Percentiles rank a stretch among this genome's conserved stretches.
phyloP scores from a whole-genome alignment of 2,329 filamentous ascomycete genomes.

The Penicillium sp. region DNA sequence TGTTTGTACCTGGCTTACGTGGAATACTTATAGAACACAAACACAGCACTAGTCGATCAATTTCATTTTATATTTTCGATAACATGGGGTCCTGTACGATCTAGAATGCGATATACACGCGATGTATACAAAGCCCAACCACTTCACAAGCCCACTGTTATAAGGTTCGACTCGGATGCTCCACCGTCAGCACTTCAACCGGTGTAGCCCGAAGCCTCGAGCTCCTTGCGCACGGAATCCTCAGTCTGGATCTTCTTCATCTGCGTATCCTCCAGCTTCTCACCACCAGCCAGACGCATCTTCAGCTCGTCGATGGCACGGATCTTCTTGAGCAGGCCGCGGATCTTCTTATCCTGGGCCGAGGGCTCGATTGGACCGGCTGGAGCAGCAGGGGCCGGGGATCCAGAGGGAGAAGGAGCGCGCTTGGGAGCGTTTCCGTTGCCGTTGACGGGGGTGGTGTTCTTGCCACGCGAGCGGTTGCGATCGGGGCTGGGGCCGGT shows the following conservation, averaged over 20 bases:
- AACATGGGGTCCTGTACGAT: neutral
- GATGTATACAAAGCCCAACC: neutral
- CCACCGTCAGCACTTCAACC: slow-evolving; percentile 20
- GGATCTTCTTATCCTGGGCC: slow-evolving; percentile 89
- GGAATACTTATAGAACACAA: too few relatives aligned
- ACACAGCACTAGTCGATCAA: neutral
- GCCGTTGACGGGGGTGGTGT: slow-evolving; percentile 32
- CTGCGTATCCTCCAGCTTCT: slow-evolving; percentile 97
- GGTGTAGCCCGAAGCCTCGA: slow-evolving; percentile 58
- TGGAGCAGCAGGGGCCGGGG: slow-evolving; percentile 23
- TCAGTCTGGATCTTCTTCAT: slow-evolving; percentile 97
- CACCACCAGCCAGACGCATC: slow-evolving; percentile 88
- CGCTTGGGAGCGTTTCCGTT: slow-evolving; percentile 24
- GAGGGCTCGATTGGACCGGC: slow-evolving; percentile 50
- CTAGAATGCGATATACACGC: neutral
- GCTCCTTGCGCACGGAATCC: slow-evolving; percentile 73
- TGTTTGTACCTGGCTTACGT: too few relatives aligned
- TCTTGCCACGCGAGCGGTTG: slow-evolving; percentile 39
- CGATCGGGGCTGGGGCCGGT: slow-evolving; percentile 58
- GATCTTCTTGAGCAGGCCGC: slow-evolving; percentile 93
- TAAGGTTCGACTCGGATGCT: neutral
- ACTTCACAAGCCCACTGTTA: neutral
- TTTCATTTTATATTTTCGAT: neutral
- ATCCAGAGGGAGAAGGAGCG: slow-evolving; percentile 23
- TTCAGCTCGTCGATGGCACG: slow-evolving; percentile 96